Evolutionary conservation across 805 yeast genomes (phyloP).

Genomic region (Groenewaldozyma tartarivorans): DNA sequence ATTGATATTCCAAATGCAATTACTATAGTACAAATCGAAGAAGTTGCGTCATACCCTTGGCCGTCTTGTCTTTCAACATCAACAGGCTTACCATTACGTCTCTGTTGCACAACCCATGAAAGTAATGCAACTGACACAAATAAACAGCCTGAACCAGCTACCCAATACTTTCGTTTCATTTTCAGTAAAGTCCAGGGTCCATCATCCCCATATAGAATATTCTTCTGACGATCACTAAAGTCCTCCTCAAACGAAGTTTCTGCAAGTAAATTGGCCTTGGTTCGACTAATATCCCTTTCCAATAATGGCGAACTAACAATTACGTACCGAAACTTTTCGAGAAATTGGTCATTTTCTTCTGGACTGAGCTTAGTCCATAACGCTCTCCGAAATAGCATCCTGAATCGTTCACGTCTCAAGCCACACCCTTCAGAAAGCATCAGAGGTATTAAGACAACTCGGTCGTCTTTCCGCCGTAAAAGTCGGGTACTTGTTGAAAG

Average conservation of each 20-base stretch:
- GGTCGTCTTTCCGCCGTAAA: background rate
- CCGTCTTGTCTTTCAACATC: background rate
- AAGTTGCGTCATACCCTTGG: background rate
- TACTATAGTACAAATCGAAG: constrained; percentile 16
- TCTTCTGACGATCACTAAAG: constrained; percentile 4
- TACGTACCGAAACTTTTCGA: constrained; percentile 43
- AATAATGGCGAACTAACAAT: constrained; percentile 41
- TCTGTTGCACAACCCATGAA: constrained; percentile 21
- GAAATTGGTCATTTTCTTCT: constrained; percentile 28
- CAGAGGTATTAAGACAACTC: background rate
- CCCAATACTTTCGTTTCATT: constrained; percentile 13
- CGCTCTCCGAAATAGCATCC: constrained; percentile 18
- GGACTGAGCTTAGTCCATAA: constrained; percentile 18
- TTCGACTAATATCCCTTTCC: constrained; percentile 11
- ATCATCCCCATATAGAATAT: constrained; percentile 15
- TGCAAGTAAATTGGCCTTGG: background rate
- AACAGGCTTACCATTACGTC: no score
- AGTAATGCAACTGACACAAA: constrained; percentile 26
- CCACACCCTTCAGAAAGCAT: background rate
- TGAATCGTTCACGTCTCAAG: constrained; percentile 17
- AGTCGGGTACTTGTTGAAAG: background rate
- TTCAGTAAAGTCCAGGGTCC: constrained; percentile 15
- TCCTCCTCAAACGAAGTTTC: background rate
- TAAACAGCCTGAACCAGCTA: constrained; percentile 30
- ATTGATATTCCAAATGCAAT: constrained; percentile 21